phyloP scores from a whole-genome alignment of 805 yeast species.

The Teunomyces atbi region DNA sequence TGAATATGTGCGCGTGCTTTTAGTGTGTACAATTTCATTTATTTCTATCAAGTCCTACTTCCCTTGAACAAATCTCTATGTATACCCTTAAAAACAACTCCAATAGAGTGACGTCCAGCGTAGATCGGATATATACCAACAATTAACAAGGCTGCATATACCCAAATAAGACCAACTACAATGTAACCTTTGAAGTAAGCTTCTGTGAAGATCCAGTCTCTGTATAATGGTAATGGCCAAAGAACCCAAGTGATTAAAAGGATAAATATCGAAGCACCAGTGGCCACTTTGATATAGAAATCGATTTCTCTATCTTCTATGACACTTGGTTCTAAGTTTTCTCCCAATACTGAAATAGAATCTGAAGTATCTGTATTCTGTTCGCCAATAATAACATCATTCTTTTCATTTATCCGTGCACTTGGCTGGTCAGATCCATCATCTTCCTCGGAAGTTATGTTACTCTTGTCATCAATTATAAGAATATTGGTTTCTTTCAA shows the following conservation, averaged over 20 bases:
- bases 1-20: background rate
- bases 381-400: background rate
- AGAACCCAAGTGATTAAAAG: constrained; percentile 36
- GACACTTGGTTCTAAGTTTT: constrained; percentile 1
- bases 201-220: constrained; percentile 38
- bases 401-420: background rate
- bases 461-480: background rate
- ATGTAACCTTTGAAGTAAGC: constrained; percentile 39
- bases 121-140: constrained; percentile 33
- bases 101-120: constrained; percentile 33
- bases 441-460: background rate
- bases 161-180: constrained; percentile 39
- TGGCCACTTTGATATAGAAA: constrained; percentile 25
- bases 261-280: constrained; percentile 22
- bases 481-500: constrained; percentile 19
- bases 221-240: constrained; percentile 44
- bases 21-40: no score
- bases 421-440: background rate
- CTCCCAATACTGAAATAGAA: background rate
- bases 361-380: background rate
- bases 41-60: no score
- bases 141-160: constrained; percentile 31
- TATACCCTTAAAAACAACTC: constrained; percentile 19
- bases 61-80: constrained; percentile 12
- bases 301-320: background rate